Evolutionary conservation across 495 filamentous ascomycete species (phyloP).

Genomic region (Poronia punctata): DNA sequence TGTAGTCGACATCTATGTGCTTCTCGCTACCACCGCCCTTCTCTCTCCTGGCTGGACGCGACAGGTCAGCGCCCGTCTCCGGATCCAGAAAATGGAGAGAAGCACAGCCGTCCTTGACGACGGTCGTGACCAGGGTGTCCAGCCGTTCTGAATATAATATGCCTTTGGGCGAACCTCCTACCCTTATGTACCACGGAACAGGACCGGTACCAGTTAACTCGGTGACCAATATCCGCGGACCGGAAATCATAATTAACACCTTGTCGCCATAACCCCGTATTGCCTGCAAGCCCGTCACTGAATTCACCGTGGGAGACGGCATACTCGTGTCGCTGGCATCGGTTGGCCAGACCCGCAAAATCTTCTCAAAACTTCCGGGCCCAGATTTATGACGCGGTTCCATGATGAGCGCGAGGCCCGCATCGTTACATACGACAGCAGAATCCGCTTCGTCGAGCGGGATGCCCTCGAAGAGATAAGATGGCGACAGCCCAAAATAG

Average conservation of each 20-base stretch:
- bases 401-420: slow-evolving; percentile 20
- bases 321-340: slow-evolving; percentile 27
- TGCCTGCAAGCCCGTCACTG: slow-evolving; percentile 22
- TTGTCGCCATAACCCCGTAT: slow-evolving; percentile 17
- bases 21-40: slow-evolving; percentile 16
- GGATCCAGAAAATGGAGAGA: slow-evolving; percentile 43
- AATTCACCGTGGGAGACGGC: slow-evolving; percentile 23
- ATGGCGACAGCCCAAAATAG: slow-evolving; percentile 14
- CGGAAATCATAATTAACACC: slow-evolving; percentile 34
- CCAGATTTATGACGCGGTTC: background rate
- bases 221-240: slow-evolving; percentile 42
- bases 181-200: slow-evolving; percentile 44
- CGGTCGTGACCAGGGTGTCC: slow-evolving; percentile 46
- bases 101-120: slow-evolving; percentile 28
- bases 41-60: slow-evolving; percentile 24
- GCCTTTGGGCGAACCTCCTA: slow-evolving; percentile 44
- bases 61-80: slow-evolving; percentile 39
- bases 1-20: slow-evolving; percentile 20
- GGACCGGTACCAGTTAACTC: slow-evolving; percentile 39
- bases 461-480: slow-evolving; percentile 14
- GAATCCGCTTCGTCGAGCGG: slow-evolving; percentile 10
- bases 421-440: slow-evolving; percentile 18
- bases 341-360: slow-evolving; percentile 33
- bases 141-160: slow-evolving; percentile 47
- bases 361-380: slow-evolving; percentile 12